Conservation (phyloP, 108 stramenopile genomes). For the Aurantiochytrium sp. region DNA sequence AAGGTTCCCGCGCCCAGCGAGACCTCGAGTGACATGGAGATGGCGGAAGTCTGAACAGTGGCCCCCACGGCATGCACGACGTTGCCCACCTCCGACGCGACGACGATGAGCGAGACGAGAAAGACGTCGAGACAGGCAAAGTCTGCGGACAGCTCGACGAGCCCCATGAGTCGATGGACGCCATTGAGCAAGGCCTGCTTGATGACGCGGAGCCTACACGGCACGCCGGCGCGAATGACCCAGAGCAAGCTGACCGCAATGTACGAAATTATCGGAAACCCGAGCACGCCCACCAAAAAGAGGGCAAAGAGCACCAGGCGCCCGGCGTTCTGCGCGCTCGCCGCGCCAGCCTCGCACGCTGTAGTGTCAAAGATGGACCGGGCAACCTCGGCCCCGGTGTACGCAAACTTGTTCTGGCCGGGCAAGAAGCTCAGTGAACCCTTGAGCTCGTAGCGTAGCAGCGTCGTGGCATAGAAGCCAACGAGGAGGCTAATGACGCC, state of each 20-base stretch:
- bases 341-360: background rate
- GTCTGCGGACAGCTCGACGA: background rate
- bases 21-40: background rate
- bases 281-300: background rate
- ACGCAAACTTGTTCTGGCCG: background rate
- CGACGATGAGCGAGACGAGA: background rate
- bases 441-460: background rate
- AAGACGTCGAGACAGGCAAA: constrained; percentile 17
- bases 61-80: background rate
- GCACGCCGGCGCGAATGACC: background rate
- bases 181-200: background rate
- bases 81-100: background rate
- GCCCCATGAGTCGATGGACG: background rate
- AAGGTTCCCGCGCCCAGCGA: background rate
- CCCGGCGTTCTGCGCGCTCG: background rate
- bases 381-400: background rate
- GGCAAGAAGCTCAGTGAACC: background rate
- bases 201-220: background rate
- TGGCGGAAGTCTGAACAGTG: background rate
- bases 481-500: background rate
- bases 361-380: background rate
- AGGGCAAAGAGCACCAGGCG: background rate
- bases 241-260: background rate
- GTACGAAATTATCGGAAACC: background rate
- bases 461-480: background rate